Percentiles rank a stretch among this genome's conserved stretches.
Evolutionary conservation across 257 asterid genomes (phyloP).

Genomic region (Solanum sitiens): DNA sequence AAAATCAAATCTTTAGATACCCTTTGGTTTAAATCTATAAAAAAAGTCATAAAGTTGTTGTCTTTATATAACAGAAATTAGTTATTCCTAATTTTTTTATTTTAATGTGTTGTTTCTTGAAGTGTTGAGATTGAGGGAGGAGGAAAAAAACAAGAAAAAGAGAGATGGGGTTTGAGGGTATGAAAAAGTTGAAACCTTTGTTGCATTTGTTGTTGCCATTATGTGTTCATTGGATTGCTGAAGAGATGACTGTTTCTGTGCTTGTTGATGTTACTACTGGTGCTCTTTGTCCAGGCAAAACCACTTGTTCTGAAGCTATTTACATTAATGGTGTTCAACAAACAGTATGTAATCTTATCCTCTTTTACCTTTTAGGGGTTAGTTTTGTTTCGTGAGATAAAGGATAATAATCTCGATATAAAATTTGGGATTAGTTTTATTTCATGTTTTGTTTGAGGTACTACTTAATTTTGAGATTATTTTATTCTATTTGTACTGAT

Average conservation of each 20-base stretch:
- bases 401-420: not conserved
- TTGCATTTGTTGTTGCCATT: conserved; percentile 60
- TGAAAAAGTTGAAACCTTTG: conserved; percentile 44
- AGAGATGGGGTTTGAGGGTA: conserved; percentile 22
- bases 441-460: not conserved
- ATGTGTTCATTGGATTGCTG: conserved; percentile 82
- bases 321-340: conserved; percentile 86
- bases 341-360: conserved; percentile 32
- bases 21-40: not conserved
- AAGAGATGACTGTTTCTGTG: conserved; percentile 83
- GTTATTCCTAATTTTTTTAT: not conserved
- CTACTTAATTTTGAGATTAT: not conserved
- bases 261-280: conserved; percentile 80
- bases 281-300: conserved; percentile 65
- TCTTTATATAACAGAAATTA: not conserved
- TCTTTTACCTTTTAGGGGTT: not conserved
- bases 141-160: not conserved
- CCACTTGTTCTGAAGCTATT: conserved; percentile 65
- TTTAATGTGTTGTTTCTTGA: conserved; percentile 1
- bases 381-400: not conserved
- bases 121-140: not conserved
- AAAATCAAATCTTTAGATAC: not conserved
- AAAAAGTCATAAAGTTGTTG: not conserved
- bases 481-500: too few species aligned
- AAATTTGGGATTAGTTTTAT: not conserved